Evolutionary conservation across 352 stramenopile genomes (phyloP), one percentile per base, ranked within the genome.

Genomic region (Phytophthora pinifolia): DNA sequence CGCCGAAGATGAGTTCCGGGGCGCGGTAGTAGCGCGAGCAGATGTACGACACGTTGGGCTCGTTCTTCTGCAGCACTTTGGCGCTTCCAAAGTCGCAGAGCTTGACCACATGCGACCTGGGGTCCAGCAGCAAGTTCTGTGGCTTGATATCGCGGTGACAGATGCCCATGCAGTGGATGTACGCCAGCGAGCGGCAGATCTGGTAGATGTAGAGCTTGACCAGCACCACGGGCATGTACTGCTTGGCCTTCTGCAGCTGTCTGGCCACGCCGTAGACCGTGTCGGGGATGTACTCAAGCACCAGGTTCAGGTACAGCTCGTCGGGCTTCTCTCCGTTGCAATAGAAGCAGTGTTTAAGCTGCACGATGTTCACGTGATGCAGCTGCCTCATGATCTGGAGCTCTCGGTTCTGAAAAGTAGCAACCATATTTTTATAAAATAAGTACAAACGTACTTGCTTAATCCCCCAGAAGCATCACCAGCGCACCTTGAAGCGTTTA

Each of bases 131-230:
- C 51, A 99, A 62, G 70, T 99, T 99, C 71, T 99, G 97, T 27
- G 98, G 98, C 77, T 99, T 99, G 66, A 99, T 99, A 70, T 99
- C 98, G 33, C 96, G 89, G 70, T 99, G 97, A 67, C 97, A 99
- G 54, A 99, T 99, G 33, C 96, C 97, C 29, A 96, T 87, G 6
- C 86, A 86, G 67, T 99, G 98, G 62, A 99, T 99, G 76, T 99
- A 98, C 13, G 93, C 95, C 41, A 99, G 72, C 14, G 97, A 90
- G 41, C 97, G 86, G 46, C 90, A 98, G 35, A 99, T 96, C 79
- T 99, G 98, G 76, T 99, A 99, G 35, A 99, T 96, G 80, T 99
- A 99, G n/a, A 99, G 79, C 79, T 99, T 99, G 37, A 99, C 96
- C 51, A 98, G 96, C 42, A 98, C 72, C 32, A 98, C 74, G 31